Base-by-base conservation (phyloP, 2,329 filamentous ascomycete genomes). In the Talaromyces sp. region DNA sequence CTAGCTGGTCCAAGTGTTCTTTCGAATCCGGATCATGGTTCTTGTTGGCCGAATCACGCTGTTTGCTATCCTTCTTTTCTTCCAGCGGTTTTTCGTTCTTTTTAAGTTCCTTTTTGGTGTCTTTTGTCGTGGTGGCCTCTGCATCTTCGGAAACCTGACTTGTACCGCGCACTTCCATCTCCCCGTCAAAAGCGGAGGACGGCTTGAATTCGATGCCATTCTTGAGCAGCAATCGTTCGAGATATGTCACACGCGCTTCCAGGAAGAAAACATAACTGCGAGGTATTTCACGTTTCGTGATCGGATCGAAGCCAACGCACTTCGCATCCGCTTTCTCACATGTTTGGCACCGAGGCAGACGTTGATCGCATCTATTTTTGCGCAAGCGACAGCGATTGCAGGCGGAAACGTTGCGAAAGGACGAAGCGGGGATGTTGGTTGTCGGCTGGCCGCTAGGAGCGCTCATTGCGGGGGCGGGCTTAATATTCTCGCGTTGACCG, bases 311-410 rank as follows among this genome's bases (percentile, higher is more conserved):
- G 68, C 94, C 94, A 60, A 97, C 92, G 77, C 95, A 98, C 70
- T 91, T 89, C 54, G 96, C 91, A 66, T 87, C 86, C n/a, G 91
- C 93, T 81, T 97, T 97, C 76, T 93, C 92, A 79, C 94, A 98
- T 71, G 91, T 92, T 49, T 91, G 89, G 77, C 94, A 98, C 72
- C 91, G 92, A 8, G 94, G 94, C 68, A 98, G 84, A 69, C 90
- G 89, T 83, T 97, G 94, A 79, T 98, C 94, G 79, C 94, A 98
- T 62, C 93, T 86, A 76, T 97, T 98, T 83, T 98, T 98, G 73
- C 94, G 87, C 76, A 96, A 81, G 54, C 94, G 87, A 78, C 94
- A 98, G 47, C 93, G 88, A 81, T 97, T 97, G 80, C 94, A 98
- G 65, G 94, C 94, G 77, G 91, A 96, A 69, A 98, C 94, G 77